Evolutionary conservation across 2,329 filamentous ascomycete genomes (phyloP).

Genomic region (Ceratocystis ficicola): DNA sequence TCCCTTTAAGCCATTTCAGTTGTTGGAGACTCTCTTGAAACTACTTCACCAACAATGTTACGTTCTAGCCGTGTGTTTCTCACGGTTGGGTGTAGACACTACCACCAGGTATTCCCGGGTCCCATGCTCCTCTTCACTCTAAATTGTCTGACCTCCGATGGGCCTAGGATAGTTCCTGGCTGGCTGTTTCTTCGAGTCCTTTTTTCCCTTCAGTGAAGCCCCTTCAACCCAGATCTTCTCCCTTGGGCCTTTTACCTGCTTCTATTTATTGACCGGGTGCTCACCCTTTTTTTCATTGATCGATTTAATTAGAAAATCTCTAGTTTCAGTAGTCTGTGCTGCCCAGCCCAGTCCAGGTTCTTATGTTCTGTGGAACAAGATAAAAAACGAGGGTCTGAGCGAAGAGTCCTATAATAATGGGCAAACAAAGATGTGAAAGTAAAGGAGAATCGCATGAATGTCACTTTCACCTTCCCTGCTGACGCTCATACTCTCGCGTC

Average conservation of each 20-base stretch:
- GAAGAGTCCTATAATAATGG: neutral
- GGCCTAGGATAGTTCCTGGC: neutral
- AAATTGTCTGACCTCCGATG: no score
- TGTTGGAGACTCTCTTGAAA: neutral
- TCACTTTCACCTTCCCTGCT: neutral
- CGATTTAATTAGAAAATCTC: constrained; percentile 4
- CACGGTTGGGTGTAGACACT: neutral
- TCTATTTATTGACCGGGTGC: neutral
- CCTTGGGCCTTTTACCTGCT: neutral
- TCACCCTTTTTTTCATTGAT: neutral
- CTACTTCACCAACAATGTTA: neutral
- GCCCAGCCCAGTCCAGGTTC: neutral
- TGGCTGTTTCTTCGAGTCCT: neutral
- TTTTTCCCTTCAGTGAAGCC: neutral
- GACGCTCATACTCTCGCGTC: neutral
- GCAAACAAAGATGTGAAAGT: neutral
- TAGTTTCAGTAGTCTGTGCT: constrained; percentile 6
- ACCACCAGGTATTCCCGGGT: neutral
- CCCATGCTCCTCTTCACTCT: neutral
- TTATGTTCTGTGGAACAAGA: constrained; percentile 2
- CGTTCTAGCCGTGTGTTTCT: neutral
- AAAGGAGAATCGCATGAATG: neutral
- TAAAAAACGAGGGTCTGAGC: neutral
- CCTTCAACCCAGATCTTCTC: neutral
- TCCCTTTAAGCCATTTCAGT: neutral